Base-by-base conservation (phyloP, 2,329 filamentous ascomycete genomes). In the Beauveria bassiana region DNA sequence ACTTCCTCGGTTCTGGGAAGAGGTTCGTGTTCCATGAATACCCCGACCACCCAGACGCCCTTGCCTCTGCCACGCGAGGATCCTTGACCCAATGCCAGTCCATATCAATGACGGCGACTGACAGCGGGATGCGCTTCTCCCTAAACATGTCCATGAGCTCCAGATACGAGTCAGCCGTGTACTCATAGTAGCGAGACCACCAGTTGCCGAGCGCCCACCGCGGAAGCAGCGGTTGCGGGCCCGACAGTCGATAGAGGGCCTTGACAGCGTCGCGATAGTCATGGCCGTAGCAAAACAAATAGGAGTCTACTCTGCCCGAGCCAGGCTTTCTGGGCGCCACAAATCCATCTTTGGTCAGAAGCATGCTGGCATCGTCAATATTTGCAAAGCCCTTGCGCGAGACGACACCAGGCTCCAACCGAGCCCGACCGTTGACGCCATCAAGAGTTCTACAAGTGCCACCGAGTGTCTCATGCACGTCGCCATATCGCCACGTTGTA, bases 131-230 rank as follows among this genome's bases (percentile, higher is more conserved):
- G 0, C 75, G 70, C 26, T 81, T 71, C 9, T 72, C 70, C 5
- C 73, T 68, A 64, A 87, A 87, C 55, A 76, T 75, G 60, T 85
- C 81, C 75, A 87, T 81, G 18, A 88, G 73, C 16, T 72, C 70
- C 2, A 86, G 63, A 66, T 87, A 87, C 65, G 84, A 81, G 2
- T 79, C 73, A 31, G 78, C 76, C 0, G 73, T 75, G 67, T 87
- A 88, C 2, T 77, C 77, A 66, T 87, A 80, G 68, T 86, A 87
- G 8, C 85, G 75, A 52, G 80, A 84, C 85, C 85, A 87, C 85
- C 85, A 88, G 65, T 87, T 87, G 0, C 85, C 84, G 43, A 87
- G 72, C 0, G 81, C 77, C 75, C 80, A 86, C 16, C 84, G 75
- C 0, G 84, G 84, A 0, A 86, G 69, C 10, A 79, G 62, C 3